A percentile compares a stretch with the other conserved stretches of the same genome.
These are phyloP conservation scores for Gossypium rotundifolium DNA, from an alignment of 345 rosid species.

Conservation along the genomic window DNA sequence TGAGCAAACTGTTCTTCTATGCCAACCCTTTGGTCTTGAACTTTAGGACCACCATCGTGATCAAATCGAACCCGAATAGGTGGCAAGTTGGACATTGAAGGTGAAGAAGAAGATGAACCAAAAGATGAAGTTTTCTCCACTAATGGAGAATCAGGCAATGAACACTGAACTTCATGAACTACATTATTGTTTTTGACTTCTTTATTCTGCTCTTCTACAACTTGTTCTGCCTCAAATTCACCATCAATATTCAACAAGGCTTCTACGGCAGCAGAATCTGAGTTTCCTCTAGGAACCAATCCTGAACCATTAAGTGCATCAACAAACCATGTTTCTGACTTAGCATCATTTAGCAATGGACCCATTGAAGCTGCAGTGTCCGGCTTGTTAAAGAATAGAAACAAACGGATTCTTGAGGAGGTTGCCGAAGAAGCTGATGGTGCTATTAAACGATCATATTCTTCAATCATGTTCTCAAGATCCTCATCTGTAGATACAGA, in stretches of 20 bases:
- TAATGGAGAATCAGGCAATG: constrained; percentile 54
- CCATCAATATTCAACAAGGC: constrained; percentile 51
- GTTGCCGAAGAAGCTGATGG: constrained; percentile 28
- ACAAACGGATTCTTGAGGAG: constrained; percentile 54
- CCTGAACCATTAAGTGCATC: constrained; percentile 71
- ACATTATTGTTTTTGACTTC: constrained; percentile 19
- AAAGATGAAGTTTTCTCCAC: constrained; percentile 43
- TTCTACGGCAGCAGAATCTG: constrained; percentile 54
- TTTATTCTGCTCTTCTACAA: constrained; percentile 25
- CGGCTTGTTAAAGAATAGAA: constrained; percentile 59
- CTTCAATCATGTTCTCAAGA: constrained; percentile 79
- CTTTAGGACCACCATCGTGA: constrained; percentile 23
- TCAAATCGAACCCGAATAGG: constrained; percentile 52
- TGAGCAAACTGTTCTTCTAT: constrained; percentile 62
- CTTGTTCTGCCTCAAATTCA: constrained; percentile 25
- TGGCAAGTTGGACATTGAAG: constrained; percentile 60
- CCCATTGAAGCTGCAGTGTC: constrained; percentile 77
- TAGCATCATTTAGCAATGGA: constrained; percentile 50
- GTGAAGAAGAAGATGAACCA: constrained; percentile 63
- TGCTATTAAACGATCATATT: constrained; percentile 49
- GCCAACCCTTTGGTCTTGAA: constrained; percentile 22
- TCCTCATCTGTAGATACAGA: constrained; percentile 73
- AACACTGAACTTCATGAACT: constrained; percentile 38
- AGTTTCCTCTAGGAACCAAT: constrained; percentile 54
- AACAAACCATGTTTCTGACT: constrained; percentile 79